These are phyloP conservation scores for Usnea hakonensis DNA, from an alignment of 495 filamentous ascomycete genomes.

Conservation along the genomic window DNA sequence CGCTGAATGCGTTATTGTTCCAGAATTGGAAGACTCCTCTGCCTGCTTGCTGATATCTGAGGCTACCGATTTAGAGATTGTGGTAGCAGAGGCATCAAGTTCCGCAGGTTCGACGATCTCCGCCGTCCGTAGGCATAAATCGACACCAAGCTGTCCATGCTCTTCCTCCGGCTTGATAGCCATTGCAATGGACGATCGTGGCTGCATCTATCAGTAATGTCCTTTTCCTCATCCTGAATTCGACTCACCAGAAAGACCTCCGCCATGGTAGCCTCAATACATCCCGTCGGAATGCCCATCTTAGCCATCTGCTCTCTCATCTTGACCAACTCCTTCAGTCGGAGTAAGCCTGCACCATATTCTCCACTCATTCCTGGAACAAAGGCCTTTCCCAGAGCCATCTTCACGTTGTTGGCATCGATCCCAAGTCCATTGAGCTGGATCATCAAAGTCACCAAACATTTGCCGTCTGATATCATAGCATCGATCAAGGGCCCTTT, in stretches of 20 bases:
- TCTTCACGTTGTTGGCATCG: neutral
- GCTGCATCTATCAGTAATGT: neutral
- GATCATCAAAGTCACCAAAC: neutral
- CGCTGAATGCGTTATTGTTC: neutral
- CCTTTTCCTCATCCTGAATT: neutral
- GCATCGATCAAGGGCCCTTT: neutral
- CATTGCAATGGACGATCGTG: neutral
- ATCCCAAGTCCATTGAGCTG: neutral
- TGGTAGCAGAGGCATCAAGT: neutral
- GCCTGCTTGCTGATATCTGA: neutral
- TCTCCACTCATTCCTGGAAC: neutral
- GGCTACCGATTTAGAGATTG: neutral
- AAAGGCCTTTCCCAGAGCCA: neutral
- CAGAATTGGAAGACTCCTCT: neutral
- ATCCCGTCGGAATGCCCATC: neutral
- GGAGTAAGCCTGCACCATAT: neutral
- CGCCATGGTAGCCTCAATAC: neutral
- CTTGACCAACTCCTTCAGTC: neutral
- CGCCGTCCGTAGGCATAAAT: neutral
- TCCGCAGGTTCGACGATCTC: neutral
- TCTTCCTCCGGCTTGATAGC: neutral
- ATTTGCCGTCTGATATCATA: neutral
- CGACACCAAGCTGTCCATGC: neutral
- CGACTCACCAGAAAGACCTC: neutral
- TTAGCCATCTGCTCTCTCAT: neutral